Conservation (phyloP, 257 asterid genomes). For the Primulina tabacum region DNA sequence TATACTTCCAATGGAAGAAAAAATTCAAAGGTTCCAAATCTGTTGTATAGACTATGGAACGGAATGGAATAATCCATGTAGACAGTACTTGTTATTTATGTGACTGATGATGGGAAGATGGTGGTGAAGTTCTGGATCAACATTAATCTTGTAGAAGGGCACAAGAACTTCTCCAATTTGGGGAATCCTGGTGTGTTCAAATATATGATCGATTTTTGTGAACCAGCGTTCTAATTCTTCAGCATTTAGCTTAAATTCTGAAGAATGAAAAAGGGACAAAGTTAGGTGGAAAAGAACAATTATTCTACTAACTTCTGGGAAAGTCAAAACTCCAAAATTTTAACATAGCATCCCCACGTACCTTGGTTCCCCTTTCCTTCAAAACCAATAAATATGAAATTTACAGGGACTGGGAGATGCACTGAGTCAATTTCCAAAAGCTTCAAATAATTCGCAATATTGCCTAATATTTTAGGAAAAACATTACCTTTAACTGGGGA, state of each 20-base stretch:
- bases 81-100: constrained; percentile 73
- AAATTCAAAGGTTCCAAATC: neutral
- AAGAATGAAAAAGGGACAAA: constrained; percentile 24
- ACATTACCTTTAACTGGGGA: constrained; percentile 13
- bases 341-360: constrained; percentile 28
- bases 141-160: constrained; percentile 84
- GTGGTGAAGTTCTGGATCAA: constrained; percentile 72
- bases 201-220: constrained; percentile 93
- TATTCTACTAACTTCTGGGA: constrained; percentile 19
- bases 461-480: constrained; percentile 56
- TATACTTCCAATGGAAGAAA: neutral
- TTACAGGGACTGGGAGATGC: constrained; percentile 89
- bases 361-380: constrained; percentile 97
- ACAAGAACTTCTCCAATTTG: constrained; percentile 81
- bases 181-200: constrained; percentile 93
- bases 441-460: constrained; percentile 76
- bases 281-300: constrained; percentile 19
- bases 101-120: constrained; percentile 91
- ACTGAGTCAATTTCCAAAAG: constrained; percentile 88
- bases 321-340: neutral
- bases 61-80: constrained; percentile 8
- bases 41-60: constrained; percentile 11
- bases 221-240: constrained; percentile 97
- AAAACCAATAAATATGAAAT: constrained; percentile 90
- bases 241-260: constrained; percentile 75